Evolutionary conservation across 139 green algal genomes (phyloP).

Genomic region (Picochlorum costavermella): DNA sequence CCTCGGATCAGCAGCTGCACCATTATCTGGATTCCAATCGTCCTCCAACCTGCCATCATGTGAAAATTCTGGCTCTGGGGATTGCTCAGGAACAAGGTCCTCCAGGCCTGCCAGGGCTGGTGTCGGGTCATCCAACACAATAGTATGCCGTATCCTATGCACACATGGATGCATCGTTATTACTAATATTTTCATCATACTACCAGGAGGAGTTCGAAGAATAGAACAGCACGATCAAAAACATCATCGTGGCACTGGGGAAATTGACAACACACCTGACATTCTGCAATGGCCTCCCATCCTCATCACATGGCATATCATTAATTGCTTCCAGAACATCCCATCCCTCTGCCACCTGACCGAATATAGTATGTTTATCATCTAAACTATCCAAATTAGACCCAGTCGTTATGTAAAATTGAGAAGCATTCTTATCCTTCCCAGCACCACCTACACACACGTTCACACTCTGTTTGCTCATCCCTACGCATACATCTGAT

Average conservation of each 20-base stretch:
- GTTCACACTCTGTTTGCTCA: no score
- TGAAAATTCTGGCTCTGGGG: slow-evolving; percentile 55
- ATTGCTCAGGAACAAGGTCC: slow-evolving; percentile 71
- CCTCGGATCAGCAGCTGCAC: slow-evolving; percentile 54
- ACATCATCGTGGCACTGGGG: no score
- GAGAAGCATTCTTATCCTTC: slow-evolving; percentile 67
- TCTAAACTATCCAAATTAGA: slow-evolving; percentile 75
- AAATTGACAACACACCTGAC: slow-evolving; percentile 37
- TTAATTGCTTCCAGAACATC: slow-evolving; percentile 87
- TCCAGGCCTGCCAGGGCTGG: slow-evolving; percentile 73
- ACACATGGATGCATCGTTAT: slow-evolving; percentile 12
- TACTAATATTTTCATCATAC: no score
- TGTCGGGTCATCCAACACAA: slow-evolving; percentile 95
- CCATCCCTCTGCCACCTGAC: slow-evolving; percentile 76
- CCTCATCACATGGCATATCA: slow-evolving; percentile 75
- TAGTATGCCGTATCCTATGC: slow-evolving; percentile 78
- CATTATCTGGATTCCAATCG: slow-evolving; percentile 76
- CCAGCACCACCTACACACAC: slow-evolving; percentile 31
- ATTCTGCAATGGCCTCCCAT: slow-evolving; percentile 82
- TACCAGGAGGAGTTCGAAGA: no score
- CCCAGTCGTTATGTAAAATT: slow-evolving; percentile 87
- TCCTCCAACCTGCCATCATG: slow-evolving; percentile 86
- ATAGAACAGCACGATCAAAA: no score
- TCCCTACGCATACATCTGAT: no score
- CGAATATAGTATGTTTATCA: slow-evolving; percentile 91